phyloP scores from a whole-genome alignment of 257 asterid genomes.

The Perilla frutescens region DNA sequence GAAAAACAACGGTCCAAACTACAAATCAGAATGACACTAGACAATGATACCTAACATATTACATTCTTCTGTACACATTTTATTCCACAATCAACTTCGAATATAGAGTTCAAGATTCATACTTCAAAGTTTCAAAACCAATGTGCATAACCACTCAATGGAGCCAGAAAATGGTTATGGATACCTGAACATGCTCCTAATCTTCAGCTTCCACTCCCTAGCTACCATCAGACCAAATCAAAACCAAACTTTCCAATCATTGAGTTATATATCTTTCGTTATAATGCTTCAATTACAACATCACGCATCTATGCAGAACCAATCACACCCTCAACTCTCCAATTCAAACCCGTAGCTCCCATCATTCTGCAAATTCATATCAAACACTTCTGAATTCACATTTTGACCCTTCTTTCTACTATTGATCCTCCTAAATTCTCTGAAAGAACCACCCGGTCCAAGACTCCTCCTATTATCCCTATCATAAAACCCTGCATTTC shows the following conservation, averaged over 20 bases:
- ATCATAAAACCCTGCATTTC: constrained; percentile 36
- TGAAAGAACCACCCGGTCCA: constrained; percentile 21
- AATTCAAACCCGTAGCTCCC: constrained; percentile 63
- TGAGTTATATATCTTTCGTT: neutral
- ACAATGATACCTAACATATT: constrained; percentile 12
- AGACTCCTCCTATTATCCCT: constrained; percentile 32
- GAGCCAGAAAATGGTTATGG: constrained; percentile 36
- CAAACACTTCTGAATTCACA: constrained; percentile 51
- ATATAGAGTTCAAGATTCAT: constrained; percentile 23
- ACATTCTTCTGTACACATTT: constrained; percentile 11
- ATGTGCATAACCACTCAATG: constrained; percentile 31
- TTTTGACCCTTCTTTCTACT: constrained; percentile 33
- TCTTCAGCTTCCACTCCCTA: constrained; percentile 30
- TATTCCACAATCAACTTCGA: constrained; percentile 7
- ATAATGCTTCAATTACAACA: constrained; percentile 1
- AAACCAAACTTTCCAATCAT: constrained; percentile 6
- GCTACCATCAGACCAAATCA: constrained; percentile 6
- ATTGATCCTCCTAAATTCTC: constrained; percentile 36
- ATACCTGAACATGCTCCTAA: constrained; percentile 43
- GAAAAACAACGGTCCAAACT: constrained; percentile 8
- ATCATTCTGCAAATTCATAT: constrained; percentile 67
- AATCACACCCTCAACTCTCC: constrained; percentile 36
- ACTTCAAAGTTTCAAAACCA: constrained; percentile 21
- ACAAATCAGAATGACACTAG: constrained; percentile 7
- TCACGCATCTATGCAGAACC: neutral